These are phyloP conservation scores for Oenanthe javanica DNA, from an alignment of 140 eudicot species.

Conservation along the genomic window DNA sequence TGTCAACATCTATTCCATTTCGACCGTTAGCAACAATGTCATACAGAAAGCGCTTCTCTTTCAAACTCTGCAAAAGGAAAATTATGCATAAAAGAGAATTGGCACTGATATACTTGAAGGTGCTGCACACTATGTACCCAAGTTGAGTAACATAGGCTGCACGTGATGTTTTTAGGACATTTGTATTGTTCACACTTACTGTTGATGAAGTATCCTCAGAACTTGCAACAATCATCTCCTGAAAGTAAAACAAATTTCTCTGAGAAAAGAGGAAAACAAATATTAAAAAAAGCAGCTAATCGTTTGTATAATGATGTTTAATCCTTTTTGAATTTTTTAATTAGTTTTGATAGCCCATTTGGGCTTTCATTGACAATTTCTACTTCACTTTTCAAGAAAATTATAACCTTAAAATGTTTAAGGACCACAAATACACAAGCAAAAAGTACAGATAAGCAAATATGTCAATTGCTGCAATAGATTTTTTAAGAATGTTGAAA, in stretches of 20 bases:
- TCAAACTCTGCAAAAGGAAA: slow-evolving; percentile 35
- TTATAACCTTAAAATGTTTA: neutral
- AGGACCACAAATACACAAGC: neutral
- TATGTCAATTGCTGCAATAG: neutral
- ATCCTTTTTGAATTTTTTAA: neutral
- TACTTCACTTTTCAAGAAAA: neutral
- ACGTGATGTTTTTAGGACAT: neutral
- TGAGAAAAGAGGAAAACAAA: neutral
- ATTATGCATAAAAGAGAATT: neutral
- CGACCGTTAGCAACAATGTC: slow-evolving; percentile 99
- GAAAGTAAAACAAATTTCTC: slow-evolving; percentile 1
- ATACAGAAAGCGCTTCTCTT: slow-evolving; percentile 78
- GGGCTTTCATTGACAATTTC: neutral
- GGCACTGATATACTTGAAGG: neutral
- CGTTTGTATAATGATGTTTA: neutral
- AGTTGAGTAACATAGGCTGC: neutral
- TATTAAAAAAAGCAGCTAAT: neutral
- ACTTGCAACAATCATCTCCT: slow-evolving; percentile 86
- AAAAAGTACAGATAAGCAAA: neutral
- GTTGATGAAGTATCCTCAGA: slow-evolving; percentile 30
- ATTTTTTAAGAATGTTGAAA: neutral
- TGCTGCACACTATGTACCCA: neutral
- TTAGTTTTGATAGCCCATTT: neutral
- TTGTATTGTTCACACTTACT: slow-evolving; percentile 32
- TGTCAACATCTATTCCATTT: slow-evolving; percentile 97